Conservation (phyloP, 441 rosid genomes). For the Arabidopsis lyrata region DNA sequence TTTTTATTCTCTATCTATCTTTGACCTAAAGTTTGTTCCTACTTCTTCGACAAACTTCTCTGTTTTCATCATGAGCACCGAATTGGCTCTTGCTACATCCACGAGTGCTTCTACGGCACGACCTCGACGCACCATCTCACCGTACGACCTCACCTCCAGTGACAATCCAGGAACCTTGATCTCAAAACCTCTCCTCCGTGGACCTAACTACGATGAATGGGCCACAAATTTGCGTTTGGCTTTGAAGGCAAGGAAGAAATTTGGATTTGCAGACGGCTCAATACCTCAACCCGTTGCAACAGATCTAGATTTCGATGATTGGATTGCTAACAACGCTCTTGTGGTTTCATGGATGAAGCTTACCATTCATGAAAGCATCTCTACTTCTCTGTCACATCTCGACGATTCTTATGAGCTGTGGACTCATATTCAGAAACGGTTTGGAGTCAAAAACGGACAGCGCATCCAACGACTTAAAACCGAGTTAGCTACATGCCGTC, state of each 20-base stretch:
- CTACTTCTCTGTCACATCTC: no score
- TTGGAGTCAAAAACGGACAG: background rate
- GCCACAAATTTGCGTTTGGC: background rate
- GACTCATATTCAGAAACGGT: background rate
- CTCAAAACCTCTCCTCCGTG: no score
- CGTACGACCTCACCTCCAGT: no score
- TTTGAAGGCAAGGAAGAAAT: background rate
- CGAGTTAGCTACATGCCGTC: background rate
- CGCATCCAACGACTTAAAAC: background rate
- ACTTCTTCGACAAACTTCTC: no score
- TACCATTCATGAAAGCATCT: background rate
- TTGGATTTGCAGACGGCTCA: rapidly evolving
- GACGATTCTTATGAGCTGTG: background rate
- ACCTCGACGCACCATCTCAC: no score
- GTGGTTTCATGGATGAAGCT: background rate
- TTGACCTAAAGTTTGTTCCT: no score
- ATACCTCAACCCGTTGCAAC: background rate
- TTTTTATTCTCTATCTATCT: no score
- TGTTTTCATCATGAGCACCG: no score
- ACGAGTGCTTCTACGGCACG: no score
- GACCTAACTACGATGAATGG: background rate
- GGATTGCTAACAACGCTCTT: background rate
- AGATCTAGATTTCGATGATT: background rate
- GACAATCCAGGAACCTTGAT: no score
- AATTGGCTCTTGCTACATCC: no score